A percentile compares a stretch with the other conserved stretches of the same genome.
Conservation (phyloP, 1,139 yeast species). For the Saccharomyces hybrid region DNA sequence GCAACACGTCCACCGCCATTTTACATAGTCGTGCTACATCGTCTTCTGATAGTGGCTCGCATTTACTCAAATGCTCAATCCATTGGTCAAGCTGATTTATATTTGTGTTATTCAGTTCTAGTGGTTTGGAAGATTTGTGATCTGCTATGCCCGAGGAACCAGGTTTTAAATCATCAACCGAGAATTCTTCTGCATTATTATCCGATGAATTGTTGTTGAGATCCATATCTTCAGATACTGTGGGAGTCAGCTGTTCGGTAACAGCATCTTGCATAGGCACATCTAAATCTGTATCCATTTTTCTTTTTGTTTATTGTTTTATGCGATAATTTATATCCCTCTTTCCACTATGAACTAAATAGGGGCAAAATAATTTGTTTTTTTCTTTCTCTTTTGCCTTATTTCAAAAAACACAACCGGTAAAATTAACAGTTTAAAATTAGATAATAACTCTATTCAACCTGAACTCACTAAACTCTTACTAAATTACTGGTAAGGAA, state of each 20-base stretch:
- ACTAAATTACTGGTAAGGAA: not conserved
- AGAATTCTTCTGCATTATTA: constrained; percentile 9
- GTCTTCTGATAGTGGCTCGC: constrained; percentile 75
- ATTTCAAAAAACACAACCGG: not conserved
- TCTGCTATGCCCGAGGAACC: constrained; percentile 27
- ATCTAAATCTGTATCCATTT: constrained; percentile 61
- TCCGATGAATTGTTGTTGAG: constrained; percentile 6
- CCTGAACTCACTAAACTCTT: not conserved
- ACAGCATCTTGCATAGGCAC: constrained; percentile 67
- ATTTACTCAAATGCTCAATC: constrained; percentile 71
- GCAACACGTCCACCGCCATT: constrained; percentile 81
- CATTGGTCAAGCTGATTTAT: constrained; percentile 76
- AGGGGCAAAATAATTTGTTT: not conserved
- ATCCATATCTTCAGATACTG: constrained; percentile 28
- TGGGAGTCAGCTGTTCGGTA: constrained; percentile 39
- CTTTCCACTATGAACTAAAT: not conserved
- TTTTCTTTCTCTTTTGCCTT: not conserved
- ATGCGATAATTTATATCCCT: not conserved
- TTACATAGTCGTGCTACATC: constrained; percentile 76
- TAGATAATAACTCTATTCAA: not conserved
- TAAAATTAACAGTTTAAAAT: not conserved
- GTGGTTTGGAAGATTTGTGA: constrained; percentile 34
- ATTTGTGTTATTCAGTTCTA: constrained; percentile 32
- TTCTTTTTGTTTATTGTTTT: not conserved
- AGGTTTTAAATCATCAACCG: constrained; percentile 12